Conservation (phyloP, 805 yeast genomes). For the Yarrowia bubula region DNA sequence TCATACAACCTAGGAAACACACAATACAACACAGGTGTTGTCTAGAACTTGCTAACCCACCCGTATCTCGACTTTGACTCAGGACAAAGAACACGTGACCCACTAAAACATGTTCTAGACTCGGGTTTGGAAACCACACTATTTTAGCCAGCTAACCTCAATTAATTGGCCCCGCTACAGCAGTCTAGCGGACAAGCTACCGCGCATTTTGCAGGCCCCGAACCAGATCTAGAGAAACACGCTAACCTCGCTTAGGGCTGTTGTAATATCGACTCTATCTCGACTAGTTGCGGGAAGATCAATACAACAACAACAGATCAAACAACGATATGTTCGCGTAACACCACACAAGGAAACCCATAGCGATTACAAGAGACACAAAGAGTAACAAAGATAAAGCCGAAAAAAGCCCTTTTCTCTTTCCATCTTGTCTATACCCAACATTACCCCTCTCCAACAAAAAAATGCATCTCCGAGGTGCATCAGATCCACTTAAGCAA, state of each 20-base stretch:
- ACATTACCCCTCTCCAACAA: neutral
- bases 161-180: no score
- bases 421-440: neutral
- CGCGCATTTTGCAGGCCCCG: neutral
- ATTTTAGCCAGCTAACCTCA: neutral
- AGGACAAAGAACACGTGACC: no score
- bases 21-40: no score
- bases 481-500: neutral
- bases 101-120: neutral
- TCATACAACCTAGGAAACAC: no score
- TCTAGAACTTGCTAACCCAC: no score
- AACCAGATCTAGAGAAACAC: neutral
- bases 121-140: conserved; percentile 8
- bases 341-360: neutral
- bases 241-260: no score
- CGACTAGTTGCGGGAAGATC: neutral
- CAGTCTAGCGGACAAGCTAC: neutral
- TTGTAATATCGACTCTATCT: no score
- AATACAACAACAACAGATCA: neutral
- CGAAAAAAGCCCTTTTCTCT: neutral
- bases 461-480: neutral
- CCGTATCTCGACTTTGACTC: no score
- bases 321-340: neutral
- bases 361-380: neutral
- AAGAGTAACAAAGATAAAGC: neutral